phyloP scores from a whole-genome alignment of 2,329 filamentous ascomycete species.

The Simplicillium aogashimaense region DNA sequence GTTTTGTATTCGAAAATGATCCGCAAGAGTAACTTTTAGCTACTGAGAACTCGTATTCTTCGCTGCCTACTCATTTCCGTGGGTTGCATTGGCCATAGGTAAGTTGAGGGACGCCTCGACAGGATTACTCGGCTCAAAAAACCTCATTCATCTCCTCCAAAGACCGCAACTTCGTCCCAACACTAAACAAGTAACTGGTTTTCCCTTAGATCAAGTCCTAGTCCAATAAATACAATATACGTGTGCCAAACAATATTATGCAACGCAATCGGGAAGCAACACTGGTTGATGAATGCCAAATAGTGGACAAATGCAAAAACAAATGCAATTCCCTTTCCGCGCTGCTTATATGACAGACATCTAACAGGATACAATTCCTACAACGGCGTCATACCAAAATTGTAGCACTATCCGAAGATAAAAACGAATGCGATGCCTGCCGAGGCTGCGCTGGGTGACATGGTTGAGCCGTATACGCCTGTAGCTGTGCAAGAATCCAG shows the following conservation, averaged over 20 bases:
- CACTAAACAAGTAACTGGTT: slow-evolving; percentile 15
- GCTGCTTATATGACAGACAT: slow-evolving; percentile 38
- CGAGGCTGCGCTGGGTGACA: slow-evolving; percentile 27
- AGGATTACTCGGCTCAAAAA: slow-evolving; percentile 31
- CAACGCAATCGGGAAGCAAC: slow-evolving; percentile 35
- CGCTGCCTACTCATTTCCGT: no score
- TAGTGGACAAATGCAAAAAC: slow-evolving; percentile 30
- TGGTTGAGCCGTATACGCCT: no score
- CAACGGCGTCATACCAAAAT: slow-evolving; percentile 26
- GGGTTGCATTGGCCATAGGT: no score
- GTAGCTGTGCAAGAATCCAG: no score
- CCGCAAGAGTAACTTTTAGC: no score
- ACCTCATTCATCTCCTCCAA: slow-evolving; percentile 46
- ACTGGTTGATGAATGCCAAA: slow-evolving; percentile 34
- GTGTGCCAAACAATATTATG: slow-evolving; percentile 39
- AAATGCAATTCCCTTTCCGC: slow-evolving; percentile 44
- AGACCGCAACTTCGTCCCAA: slow-evolving; percentile 31
- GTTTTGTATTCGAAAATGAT: no score
- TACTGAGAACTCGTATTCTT: no score
- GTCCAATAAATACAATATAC: slow-evolving; percentile 38
- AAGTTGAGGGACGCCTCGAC: slow-evolving; percentile 16
- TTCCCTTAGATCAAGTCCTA: slow-evolving; percentile 24
- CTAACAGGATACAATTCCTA: slow-evolving; percentile 38
- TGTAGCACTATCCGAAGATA: slow-evolving; percentile 42
- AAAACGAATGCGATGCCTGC: slow-evolving; percentile 43